Conservation (phyloP, 352 stramenopile genomes). For the Aphanomyces stellatus region DNA sequence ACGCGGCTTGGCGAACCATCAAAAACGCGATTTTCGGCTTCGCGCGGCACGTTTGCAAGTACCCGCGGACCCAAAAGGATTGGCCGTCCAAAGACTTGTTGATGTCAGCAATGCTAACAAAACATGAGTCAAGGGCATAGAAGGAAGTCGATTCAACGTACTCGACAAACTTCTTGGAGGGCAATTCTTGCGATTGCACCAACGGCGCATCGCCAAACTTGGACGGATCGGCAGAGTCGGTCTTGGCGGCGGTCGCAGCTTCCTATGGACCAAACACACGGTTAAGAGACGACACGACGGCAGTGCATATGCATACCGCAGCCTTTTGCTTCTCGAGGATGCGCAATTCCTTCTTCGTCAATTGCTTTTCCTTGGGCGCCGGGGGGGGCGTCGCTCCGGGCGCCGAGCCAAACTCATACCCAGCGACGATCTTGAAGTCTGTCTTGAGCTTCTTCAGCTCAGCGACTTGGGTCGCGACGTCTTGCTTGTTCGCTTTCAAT, state of each 20-base stretch:
- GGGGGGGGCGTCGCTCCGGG: neutral
- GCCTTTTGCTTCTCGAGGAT: constrained; percentile 82
- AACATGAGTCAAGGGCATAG: constrained; percentile 30
- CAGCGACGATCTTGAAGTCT: constrained; percentile 1
- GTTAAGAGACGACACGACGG: neutral
- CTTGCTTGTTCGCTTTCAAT: constrained; percentile 4
- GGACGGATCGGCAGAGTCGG: constrained; percentile 28
- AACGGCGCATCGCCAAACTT: constrained; percentile 84
- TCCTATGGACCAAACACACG: constrained; percentile 19
- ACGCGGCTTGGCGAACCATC: constrained; percentile 92
- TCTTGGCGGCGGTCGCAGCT: constrained; percentile 33
- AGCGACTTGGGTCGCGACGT: constrained; percentile 12
- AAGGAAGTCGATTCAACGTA: constrained; percentile 33
- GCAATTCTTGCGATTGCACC: constrained; percentile 84
- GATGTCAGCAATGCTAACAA: constrained; percentile 50
- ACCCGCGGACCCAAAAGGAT: constrained; percentile 91
- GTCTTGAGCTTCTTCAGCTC: constrained; percentile 6
- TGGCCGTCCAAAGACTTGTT: constrained; percentile 76
- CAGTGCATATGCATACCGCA: constrained; percentile 28
- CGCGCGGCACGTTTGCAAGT: constrained; percentile 92
- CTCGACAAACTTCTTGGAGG: constrained; percentile 56
- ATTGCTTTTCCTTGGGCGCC: constrained; percentile 62
- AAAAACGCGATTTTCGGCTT: constrained; percentile 95
- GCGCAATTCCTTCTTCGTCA: constrained; percentile 86
- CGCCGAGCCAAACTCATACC: constrained; percentile 28